Conservation (phyloP, 495 filamentous ascomycete species). For the Lophiostoma macrostomum region DNA sequence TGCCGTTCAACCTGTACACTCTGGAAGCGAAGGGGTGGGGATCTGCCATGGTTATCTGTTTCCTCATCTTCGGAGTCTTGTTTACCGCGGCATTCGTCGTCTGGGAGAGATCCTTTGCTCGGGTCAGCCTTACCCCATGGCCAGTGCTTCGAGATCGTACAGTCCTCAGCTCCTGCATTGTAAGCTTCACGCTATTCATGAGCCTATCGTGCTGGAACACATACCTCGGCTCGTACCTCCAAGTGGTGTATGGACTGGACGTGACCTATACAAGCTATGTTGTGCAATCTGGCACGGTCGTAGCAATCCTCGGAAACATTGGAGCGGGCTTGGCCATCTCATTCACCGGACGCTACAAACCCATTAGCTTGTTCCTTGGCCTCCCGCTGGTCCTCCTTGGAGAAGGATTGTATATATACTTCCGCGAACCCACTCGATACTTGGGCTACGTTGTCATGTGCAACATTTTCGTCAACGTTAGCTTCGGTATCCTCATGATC, state of each 20-base stretch:
- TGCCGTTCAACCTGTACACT: slow-evolving; percentile 56
- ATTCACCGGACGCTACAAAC: slow-evolving; percentile 55
- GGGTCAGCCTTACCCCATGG: slow-evolving; percentile 57
- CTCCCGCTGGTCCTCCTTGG: slow-evolving; percentile 61
- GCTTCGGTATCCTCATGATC: slow-evolving; percentile 62
- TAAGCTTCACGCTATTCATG: neutral
- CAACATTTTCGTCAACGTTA: slow-evolving; percentile 73
- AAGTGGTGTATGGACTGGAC: slow-evolving; percentile 62
- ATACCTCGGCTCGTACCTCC: slow-evolving; percentile 64
- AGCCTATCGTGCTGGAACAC: slow-evolving; percentile 16
- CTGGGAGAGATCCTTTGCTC: slow-evolving; percentile 57
- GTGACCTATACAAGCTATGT: slow-evolving; percentile 61
- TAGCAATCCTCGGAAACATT: neutral
- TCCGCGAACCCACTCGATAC: slow-evolving; percentile 55
- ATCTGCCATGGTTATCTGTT: slow-evolving; percentile 54
- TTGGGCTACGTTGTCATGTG: slow-evolving; percentile 71
- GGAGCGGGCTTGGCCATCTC: slow-evolving; percentile 30
- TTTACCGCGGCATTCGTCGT: slow-evolving; percentile 56
- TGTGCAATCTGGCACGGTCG: neutral
- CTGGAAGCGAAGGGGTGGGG: slow-evolving; percentile 48
- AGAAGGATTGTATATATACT: slow-evolving; percentile 63
- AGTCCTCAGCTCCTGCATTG: slow-evolving; percentile 54
- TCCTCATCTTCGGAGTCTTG: slow-evolving; percentile 56
- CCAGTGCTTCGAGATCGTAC: slow-evolving; percentile 61
- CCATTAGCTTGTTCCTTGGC: slow-evolving; percentile 53